Percentiles rank a stretch among this genome's conserved stretches.
Evolutionary conservation across 257 asterid genomes (phyloP).

Genomic region (Solanum etuberosum): DNA sequence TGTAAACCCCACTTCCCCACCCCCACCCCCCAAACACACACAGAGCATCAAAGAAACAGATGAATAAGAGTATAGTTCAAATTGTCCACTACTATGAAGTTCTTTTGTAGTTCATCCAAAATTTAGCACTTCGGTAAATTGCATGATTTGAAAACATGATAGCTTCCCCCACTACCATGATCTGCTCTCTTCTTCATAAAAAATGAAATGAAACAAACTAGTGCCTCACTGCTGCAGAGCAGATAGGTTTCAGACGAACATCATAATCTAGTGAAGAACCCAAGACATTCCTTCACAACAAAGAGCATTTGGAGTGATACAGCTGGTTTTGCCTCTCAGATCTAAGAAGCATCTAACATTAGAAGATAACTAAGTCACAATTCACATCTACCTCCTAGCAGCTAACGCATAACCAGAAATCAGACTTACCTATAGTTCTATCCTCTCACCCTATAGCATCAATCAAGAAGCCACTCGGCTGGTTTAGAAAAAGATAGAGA

Average conservation of each 20-base stretch:
- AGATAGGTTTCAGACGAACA: background rate
- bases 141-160: background rate
- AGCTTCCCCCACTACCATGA: background rate
- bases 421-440: background rate
- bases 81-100: background rate
- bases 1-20: background rate
- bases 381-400: background rate
- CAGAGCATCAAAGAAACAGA: background rate
- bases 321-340: background rate
- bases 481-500: background rate
- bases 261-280: background rate
- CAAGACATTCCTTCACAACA: background rate
- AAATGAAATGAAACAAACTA: background rate
- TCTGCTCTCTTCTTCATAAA: background rate
- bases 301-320: background rate
- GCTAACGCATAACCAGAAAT: background rate
- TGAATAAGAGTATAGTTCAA: background rate
- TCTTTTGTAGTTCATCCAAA: background rate
- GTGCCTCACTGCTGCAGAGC: background rate
- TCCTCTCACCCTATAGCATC: background rate
- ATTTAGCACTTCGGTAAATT: background rate
- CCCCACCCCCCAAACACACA: background rate
- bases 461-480: background rate
- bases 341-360: background rate
- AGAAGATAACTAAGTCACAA: background rate